These are phyloP conservation scores for Eragrostis tef DNA, from an alignment of 202 grass and related monocot genomes.

Conservation along the genomic window DNA sequence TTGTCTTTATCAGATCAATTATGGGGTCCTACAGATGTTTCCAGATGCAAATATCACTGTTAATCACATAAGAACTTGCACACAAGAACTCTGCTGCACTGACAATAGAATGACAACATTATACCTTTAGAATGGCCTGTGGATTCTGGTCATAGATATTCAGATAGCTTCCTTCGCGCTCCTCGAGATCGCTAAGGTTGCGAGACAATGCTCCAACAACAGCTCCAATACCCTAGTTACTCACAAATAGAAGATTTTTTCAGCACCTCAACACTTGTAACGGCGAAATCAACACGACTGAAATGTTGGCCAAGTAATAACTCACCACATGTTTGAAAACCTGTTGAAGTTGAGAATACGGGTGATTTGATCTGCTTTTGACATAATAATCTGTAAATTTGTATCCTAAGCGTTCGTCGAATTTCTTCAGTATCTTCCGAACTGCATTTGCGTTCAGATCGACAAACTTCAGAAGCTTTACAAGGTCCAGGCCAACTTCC, in stretches of 20 bases:
- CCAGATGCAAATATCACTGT: neutral
- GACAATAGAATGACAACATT: neutral
- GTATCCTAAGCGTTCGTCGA: constrained; percentile 59
- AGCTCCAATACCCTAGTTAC: constrained; percentile 58
- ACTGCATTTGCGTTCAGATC: constrained; percentile 63
- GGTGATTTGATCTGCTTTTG: constrained; percentile 62
- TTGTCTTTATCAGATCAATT: constrained; percentile 61
- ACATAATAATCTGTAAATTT: constrained; percentile 66
- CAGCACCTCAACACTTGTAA: neutral
- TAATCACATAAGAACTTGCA: neutral
- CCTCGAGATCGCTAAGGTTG: constrained; percentile 61
- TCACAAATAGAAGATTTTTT: neutral
- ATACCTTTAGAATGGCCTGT: constrained; percentile 47
- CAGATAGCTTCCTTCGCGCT: constrained; percentile 61
- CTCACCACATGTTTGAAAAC: constrained; percentile 75
- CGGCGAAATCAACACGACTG: neutral
- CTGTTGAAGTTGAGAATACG: constrained; percentile 67
- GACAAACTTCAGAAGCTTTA: constrained; percentile 68
- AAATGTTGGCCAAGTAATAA: neutral
- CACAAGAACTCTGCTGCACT: neutral
- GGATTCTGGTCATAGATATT: constrained; percentile 68
- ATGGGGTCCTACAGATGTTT: constrained; percentile 57
- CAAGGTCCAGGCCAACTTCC: constrained; percentile 57
- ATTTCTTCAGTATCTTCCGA: constrained; percentile 73
- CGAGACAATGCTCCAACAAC: constrained; percentile 66